Evolutionary conservation across 352 stramenopile genomes (phyloP).

Genomic region (Peronospora tabacina): DNA sequence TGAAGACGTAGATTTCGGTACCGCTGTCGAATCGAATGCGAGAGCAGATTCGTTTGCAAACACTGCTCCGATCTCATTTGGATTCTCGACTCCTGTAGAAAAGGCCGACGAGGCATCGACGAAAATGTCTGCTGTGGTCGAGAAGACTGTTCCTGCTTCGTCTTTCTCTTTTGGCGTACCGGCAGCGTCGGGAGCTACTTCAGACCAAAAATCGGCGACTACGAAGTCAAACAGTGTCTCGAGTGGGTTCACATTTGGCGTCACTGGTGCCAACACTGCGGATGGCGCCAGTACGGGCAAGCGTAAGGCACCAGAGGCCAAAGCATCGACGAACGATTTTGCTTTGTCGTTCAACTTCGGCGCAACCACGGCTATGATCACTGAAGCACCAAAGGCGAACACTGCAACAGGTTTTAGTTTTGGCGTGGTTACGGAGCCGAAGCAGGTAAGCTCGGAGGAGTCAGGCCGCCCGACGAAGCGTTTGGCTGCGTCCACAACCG

Average conservation of each 20-base stretch:
- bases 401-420: conserved; percentile 31
- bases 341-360: conserved; percentile 25
- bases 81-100: conserved; percentile 26
- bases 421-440: conserved; percentile 6
- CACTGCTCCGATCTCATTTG: conserved; percentile 22
- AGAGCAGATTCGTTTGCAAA: conserved; percentile 7
- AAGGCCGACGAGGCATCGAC: conserved; percentile 7
- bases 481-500: conserved; percentile 17
- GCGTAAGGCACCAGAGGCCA: conserved; percentile 19
- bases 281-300: conserved; percentile 19
- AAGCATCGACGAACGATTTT: conserved; percentile 6
- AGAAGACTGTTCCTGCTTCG: conserved; percentile 9
- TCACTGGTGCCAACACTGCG: conserved; percentile 1
- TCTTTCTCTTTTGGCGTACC: conserved; percentile 31
- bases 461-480: conserved; percentile 26
- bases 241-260: conserved; percentile 23
- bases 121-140: conserved; percentile 7
- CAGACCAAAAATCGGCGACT: background rate
- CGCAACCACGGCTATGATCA: background rate
- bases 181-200: conserved; percentile 3
- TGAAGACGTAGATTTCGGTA: conserved; percentile 16
- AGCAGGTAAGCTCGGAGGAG: conserved; percentile 15
- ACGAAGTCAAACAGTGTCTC: background rate
- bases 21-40: conserved; percentile 1
- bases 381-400: conserved; percentile 10